A percentile compares a stretch with the other conserved stretches of the same genome.
phyloP scores from a whole-genome alignment of 2,329 filamentous ascomycete species.

The Arthrobotrys conoides region DNA sequence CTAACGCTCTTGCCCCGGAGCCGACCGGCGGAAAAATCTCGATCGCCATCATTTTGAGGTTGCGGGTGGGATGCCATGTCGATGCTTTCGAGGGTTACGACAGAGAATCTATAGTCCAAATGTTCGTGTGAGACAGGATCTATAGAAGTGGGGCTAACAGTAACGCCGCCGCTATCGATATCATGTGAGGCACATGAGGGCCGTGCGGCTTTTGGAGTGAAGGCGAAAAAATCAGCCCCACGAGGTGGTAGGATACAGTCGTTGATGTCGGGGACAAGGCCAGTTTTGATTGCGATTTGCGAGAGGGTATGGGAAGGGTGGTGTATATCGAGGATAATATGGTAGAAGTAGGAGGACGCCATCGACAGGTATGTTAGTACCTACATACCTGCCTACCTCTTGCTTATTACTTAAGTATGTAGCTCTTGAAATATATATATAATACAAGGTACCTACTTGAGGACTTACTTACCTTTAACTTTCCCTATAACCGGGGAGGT shows the following conservation, averaged over 20 bases:
- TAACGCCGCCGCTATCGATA: background rate
- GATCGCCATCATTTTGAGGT: constrained; percentile 24
- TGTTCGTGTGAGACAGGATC: constrained; percentile 23
- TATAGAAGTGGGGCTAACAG: constrained; percentile 8
- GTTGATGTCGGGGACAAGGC: constrained; percentile 27
- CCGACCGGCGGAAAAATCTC: constrained; percentile 25
- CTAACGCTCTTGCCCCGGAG: constrained; percentile 56
- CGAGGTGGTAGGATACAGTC: constrained; percentile 24
- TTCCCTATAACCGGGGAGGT: too few species aligned
- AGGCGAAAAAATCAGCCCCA: constrained; percentile 51
- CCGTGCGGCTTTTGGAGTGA: constrained; percentile 20
- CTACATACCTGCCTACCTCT: too few species aligned
- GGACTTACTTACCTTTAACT: too few species aligned
- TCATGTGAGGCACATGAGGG: constrained; percentile 30
- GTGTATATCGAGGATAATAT: constrained; percentile 52
- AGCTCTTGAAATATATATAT: too few species aligned
- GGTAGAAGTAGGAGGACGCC: constrained; percentile 60
- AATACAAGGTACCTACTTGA: too few species aligned
- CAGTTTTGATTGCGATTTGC: constrained; percentile 28
- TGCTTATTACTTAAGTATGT: too few species aligned
- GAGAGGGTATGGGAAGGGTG: constrained; percentile 35
- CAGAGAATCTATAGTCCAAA: constrained; percentile 52
- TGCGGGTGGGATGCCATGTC: constrained; percentile 41
- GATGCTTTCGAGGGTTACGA: constrained; percentile 56
- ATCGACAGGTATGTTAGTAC: constrained; percentile 16